Conservation (phyloP, 2,329 filamentous ascomycete species). For the Cladosporium austrohemisphaericum region DNA sequence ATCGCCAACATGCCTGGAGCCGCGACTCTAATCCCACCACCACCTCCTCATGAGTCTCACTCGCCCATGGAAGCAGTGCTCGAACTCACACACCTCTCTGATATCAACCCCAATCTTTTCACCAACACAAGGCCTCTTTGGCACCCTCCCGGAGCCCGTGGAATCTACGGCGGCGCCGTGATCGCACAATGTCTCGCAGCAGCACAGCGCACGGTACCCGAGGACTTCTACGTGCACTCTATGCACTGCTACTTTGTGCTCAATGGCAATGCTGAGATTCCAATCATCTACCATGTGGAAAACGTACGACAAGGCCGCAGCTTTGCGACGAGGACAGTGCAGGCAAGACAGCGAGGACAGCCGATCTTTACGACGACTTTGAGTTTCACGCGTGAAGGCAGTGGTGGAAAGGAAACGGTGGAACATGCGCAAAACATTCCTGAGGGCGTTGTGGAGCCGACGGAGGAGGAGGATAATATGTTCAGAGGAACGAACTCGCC, state of each 20-base stretch:
- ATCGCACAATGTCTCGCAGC: constrained; percentile 89
- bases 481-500: constrained; percentile 43
- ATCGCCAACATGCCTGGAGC: constrained; percentile 3
- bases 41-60: constrained; percentile 66
- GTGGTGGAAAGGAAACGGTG: constrained; percentile 55
- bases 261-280: constrained; percentile 77
- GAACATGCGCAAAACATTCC: constrained; percentile 61
- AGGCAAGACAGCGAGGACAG: constrained; percentile 80
- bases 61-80: constrained; percentile 85
- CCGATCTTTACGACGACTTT: constrained; percentile 95
- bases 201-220: constrained; percentile 79
- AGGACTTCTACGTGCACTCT: constrained; percentile 79
- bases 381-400: constrained; percentile 72
- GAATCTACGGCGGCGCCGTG: constrained; percentile 89
- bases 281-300: constrained; percentile 93
- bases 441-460: constrained; percentile 37
- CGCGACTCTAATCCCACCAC: constrained; percentile 64
- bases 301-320: constrained; percentile 84
- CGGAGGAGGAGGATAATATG: constrained; percentile 34
- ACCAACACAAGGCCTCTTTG: constrained; percentile 89
- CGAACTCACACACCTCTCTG: constrained; percentile 74
- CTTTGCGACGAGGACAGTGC: constrained; percentile 91
- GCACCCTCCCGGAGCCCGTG: constrained; percentile 87
- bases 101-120: constrained; percentile 81
- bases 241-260: constrained; percentile 99